These are phyloP conservation scores for Corymbia calophylla DNA, from an alignment of 441 rosid species.

Conservation along the genomic window DNA sequence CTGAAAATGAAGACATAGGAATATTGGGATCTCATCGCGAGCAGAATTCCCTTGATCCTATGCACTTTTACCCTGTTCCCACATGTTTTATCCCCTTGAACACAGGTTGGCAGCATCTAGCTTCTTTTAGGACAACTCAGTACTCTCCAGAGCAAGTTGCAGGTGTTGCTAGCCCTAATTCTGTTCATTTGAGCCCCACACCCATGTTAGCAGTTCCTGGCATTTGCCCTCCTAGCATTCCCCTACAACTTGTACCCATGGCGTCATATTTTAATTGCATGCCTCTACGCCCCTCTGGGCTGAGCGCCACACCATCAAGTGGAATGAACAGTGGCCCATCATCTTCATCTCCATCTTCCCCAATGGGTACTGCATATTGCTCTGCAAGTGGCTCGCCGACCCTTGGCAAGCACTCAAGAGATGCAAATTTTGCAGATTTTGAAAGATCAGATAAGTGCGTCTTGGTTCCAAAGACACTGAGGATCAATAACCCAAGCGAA, in stretches of 20 bases:
- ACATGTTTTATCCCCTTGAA: constrained; percentile 43
- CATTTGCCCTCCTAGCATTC: constrained; percentile 40
- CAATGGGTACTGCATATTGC: constrained; percentile 28
- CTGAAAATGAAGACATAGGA: constrained; percentile 22
- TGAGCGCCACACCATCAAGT: constrained; percentile 17
- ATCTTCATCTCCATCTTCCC: constrained; percentile 35
- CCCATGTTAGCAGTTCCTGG: constrained; percentile 56
- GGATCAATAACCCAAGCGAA: constrained; percentile 42
- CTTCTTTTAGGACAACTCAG: constrained; percentile 20
- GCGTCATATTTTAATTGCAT: constrained; percentile 49
- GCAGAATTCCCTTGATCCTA: constrained; percentile 9
- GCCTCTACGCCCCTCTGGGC: constrained; percentile 32
- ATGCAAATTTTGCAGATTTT: constrained; percentile 22
- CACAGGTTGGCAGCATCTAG: constrained; percentile 23
- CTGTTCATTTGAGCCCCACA: constrained; percentile 44
- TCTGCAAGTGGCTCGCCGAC: constrained; percentile 44
- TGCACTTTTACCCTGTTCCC: constrained; percentile 32
- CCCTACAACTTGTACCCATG: constrained; percentile 41
- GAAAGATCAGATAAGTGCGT: constrained; percentile 31
- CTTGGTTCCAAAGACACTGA: constrained; percentile 47
- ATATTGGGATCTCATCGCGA: constrained; percentile 17
- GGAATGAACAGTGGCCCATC: constrained; percentile 26
- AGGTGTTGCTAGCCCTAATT: constrained; percentile 11
- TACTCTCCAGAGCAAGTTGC: constrained; percentile 20
- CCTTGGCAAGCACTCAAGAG: constrained; percentile 69